Evolutionary conservation across 345 rosid genomes (phyloP).

Genomic region (Corchorus olitorius): DNA sequence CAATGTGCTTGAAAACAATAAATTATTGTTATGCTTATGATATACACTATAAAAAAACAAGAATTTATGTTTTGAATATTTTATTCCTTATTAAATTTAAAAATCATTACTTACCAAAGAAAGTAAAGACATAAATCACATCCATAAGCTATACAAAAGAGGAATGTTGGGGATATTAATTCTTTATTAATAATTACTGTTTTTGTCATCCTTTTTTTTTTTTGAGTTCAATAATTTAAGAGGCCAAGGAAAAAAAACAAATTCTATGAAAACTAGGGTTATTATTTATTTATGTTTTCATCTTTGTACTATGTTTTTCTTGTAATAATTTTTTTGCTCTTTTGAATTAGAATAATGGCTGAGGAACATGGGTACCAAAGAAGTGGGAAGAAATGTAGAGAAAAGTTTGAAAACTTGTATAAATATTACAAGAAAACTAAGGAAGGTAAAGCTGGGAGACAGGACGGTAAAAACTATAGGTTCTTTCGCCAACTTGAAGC

Average conservation of each 20-base stretch:
- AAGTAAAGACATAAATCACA: background rate
- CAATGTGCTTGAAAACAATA: background rate
- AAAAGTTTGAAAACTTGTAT: conserved; percentile 65
- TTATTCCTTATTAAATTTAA: conserved; percentile 14
- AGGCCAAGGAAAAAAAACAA: background rate
- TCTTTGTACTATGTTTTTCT: background rate
- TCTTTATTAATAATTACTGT: conserved; percentile 11
- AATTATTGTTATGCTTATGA: background rate
- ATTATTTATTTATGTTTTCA: background rate
- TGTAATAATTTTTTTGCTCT: background rate
- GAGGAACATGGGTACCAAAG: conserved; percentile 60
- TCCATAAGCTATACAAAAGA: background rate
- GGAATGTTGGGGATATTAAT: conserved; percentile 20
- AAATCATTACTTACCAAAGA: background rate
- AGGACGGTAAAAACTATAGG: conserved; percentile 62
- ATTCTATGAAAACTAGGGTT: background rate
- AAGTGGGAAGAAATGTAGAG: conserved; percentile 65
- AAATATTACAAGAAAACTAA: conserved; percentile 70
- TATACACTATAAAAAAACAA: background rate
- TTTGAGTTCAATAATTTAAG: background rate
- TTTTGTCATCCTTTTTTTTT: background rate
- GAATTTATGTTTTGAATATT: background rate
- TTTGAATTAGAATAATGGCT: conserved; percentile 44
- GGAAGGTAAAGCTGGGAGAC: conserved; percentile 62
- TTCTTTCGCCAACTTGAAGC: conserved; percentile 67